Percentiles rank a stretch among this genome's conserved stretches.
Conservation (phyloP, 148 eudicot genomes). For the Nepenthes mirabilis region DNA sequence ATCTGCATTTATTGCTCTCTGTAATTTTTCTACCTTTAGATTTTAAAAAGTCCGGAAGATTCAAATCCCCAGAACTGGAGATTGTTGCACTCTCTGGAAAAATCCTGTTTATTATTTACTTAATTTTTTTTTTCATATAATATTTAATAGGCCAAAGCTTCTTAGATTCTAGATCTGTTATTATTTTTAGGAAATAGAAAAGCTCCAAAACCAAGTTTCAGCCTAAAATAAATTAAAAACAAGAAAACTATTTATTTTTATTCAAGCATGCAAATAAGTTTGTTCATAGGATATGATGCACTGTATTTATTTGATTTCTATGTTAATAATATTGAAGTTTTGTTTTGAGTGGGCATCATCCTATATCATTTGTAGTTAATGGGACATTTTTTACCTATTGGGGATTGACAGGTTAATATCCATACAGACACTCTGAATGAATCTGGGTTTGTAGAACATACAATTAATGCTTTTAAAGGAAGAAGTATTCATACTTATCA, state of each 20-base stretch:
- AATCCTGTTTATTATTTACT: background rate
- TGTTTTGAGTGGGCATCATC: too few relatives aligned
- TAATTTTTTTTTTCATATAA: background rate
- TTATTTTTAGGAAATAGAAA: too few relatives aligned
- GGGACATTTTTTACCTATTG: background rate
- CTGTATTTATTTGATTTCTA: too few relatives aligned
- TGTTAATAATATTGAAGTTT: too few relatives aligned
- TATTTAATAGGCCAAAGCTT: too few relatives aligned
- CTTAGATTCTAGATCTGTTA: too few relatives aligned
- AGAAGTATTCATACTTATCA: slow-evolving; percentile 95
- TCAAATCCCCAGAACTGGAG: background rate
- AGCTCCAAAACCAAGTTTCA: too few relatives aligned
- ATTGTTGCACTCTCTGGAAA: background rate
- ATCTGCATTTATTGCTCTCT: slow-evolving; percentile 1
- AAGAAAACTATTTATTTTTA: too few relatives aligned
- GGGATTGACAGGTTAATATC: slow-evolving; percentile 67
- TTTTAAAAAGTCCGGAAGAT: background rate
- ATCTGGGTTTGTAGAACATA: slow-evolving; percentile 97
- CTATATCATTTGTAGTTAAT: background rate
- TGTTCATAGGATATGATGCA: too few relatives aligned
- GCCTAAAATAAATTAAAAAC: too few relatives aligned
- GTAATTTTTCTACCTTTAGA: background rate
- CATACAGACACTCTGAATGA: slow-evolving; percentile 97
- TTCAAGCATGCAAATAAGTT: too few relatives aligned
- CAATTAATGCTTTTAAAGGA: slow-evolving; percentile 76